Base-by-base conservation (phyloP, 1,284 basidiomycete genomes). In the Ceratorhiza oryzae-sativae region DNA sequence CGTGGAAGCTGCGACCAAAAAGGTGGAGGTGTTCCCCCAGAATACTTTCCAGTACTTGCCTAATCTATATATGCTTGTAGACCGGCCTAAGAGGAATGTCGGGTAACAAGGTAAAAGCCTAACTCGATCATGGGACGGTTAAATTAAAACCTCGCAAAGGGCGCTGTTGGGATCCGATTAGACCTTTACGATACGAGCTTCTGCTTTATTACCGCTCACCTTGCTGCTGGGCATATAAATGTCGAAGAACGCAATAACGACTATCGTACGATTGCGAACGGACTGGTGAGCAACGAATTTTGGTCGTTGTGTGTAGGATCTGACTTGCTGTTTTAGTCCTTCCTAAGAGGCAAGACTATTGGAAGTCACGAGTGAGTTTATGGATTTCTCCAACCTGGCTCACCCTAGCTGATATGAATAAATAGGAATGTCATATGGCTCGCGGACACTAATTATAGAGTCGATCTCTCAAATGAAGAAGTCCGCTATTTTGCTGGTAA, bases 81-180 rank as follows among this genome's bases (percentile, higher is more conserved):
- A 99, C 97, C 3, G 97, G 97, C 23, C 84, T 99, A 45, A 89
- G 94, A 71, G 97, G 97, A 15, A 95, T 99, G 87, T 95, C 94
- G 4, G 97, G 97, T 25, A 99, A 99, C 82, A 99, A 97, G 82
- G 72, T 71, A 46, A 70, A 34, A 27, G 41, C 18, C 9, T 18
- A 60, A 34, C 1, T 27, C 23, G 25, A n/a, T n/a, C n/a, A n/a
- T 3, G 15, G 23, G 32, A 20, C 8, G 60, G 36, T 13, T 20
- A 1, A 25, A n/a, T 59, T 56, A 1, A 13, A 25, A 13, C 15
- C 13, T 32, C 20, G 12, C 9, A 41, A 59, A 67, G 63, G 63
- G 59, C 27, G 96, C 94, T 10, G 93, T 97, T 6, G 95, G 91
- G 1, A 93, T 99, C 75, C 90, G 97, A 23, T 84, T 99, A 73